Evolutionary conservation across 441 rosid genomes (phyloP).

Genomic region (Omphalea diandra): DNA sequence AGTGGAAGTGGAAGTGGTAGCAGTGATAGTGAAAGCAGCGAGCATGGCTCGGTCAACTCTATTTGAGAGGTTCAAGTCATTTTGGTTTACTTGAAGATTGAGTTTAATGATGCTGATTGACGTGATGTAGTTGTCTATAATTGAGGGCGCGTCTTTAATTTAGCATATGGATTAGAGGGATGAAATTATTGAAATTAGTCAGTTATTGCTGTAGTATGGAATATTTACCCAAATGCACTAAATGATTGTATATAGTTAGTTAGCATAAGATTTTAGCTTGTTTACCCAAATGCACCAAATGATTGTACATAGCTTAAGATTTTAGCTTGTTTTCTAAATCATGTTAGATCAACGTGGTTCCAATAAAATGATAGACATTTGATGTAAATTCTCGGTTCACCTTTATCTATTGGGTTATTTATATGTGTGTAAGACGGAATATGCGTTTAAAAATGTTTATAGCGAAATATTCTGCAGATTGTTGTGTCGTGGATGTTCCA

Average conservation of each 20-base stretch:
- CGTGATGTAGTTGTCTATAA: neutral
- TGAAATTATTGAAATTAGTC: no score
- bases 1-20: constrained; percentile 32
- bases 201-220: neutral
- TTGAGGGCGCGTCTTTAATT: neutral
- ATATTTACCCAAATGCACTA: neutral
- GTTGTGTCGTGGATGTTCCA: neutral
- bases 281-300: neutral
- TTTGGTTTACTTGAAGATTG: neutral
- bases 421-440: neutral
- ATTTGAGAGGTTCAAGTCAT: constrained; percentile 27
- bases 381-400: neutral
- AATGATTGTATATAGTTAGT: neutral
- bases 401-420: neutral
- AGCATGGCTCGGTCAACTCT: constrained; percentile 50
- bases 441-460: neutral
- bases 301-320: neutral
- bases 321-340: neutral
- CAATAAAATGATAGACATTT: neutral
- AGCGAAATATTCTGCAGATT: neutral
- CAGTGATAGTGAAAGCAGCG: constrained; percentile 51
- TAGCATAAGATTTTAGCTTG: constrained; percentile 1
- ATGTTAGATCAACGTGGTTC: neutral
- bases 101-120: neutral
- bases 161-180: neutral